A percentile compares a stretch with the other conserved stretches of the same genome.
Conservation (phyloP, 345 rosid genomes). For the Atalantia buxifolia region DNA sequence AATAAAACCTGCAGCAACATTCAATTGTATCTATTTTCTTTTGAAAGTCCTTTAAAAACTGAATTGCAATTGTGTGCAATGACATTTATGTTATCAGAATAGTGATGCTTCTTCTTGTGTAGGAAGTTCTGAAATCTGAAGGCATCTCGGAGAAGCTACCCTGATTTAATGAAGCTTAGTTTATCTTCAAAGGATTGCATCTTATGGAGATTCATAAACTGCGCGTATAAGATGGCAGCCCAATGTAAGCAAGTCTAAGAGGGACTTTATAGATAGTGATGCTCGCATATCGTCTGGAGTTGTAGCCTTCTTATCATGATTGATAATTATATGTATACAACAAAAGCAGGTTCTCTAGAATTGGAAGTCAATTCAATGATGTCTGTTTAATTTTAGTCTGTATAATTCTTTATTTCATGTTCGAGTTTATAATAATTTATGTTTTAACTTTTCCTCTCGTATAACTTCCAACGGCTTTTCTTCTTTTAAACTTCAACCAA, state of each 20-base stretch:
- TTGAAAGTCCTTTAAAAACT: not conserved
- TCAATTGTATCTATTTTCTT: not conserved
- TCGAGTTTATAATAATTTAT: not conserved
- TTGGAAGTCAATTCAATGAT: not conserved
- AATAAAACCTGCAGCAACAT: not conserved
- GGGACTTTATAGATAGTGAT: not conserved
- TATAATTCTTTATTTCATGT: not conserved
- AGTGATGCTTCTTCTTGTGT: not conserved
- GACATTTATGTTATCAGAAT: not conserved
- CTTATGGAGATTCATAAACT: not conserved
- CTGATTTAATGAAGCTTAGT: not conserved
- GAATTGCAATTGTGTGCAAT: not conserved
- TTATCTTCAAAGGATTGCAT: not conserved
- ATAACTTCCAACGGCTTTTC: too few species aligned
- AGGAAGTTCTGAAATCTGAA: not conserved
- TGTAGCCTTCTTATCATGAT: not conserved
- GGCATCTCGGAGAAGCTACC: not conserved
- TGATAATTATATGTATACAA: not conserved
- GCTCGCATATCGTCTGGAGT: not conserved
- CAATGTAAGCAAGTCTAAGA: not conserved
- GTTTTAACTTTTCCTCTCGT: too few species aligned
- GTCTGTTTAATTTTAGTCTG: not conserved
- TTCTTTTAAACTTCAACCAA: too few species aligned
- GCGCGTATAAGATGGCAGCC: not conserved
- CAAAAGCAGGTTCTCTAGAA: not conserved